Evolutionary conservation across 2,329 filamentous ascomycete genomes (phyloP).

Genomic region (Dothiorella sarmentorum): DNA sequence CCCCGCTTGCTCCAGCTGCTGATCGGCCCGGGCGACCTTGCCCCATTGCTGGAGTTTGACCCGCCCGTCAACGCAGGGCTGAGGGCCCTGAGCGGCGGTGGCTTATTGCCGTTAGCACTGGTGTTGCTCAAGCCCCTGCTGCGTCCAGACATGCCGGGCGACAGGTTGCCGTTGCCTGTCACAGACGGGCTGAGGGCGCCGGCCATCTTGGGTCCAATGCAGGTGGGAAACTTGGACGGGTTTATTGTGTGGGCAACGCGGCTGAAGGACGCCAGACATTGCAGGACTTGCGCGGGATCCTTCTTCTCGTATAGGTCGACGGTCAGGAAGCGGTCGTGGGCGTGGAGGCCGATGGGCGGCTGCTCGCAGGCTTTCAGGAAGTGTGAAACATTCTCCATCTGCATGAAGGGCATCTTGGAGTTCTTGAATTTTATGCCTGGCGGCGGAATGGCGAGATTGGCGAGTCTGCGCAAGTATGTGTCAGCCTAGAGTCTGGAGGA

Average conservation of each 20-base stretch:
- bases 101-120: conserved; percentile 25
- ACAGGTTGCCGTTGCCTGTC: conserved; percentile 31
- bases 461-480: conserved; percentile 56
- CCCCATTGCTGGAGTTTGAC: conserved; percentile 54
- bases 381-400: conserved; percentile 99
- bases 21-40: conserved; percentile 53
- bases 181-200: conserved; percentile 33
- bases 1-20: conserved; percentile 88
- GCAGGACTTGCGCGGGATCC: conserved; percentile 91
- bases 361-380: conserved; percentile 86
- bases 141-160: conserved; percentile 25
- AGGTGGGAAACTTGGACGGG: conserved; percentile 67
- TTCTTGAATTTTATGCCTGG: conserved; percentile 86
- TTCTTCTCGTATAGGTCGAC: conserved; percentile 95
- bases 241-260: conserved; percentile 74
- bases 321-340: conserved; percentile 94
- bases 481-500: not conserved
- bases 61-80: conserved; percentile 48
- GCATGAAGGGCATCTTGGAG: conserved; percentile 94
- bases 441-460: conserved; percentile 73
- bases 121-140: conserved; percentile 35
- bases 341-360: conserved; percentile 79
- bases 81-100: conserved; percentile 35
- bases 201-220: conserved; percentile 69
- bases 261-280: conserved; percentile 89